phyloP scores from a whole-genome alignment of 1,139 yeast species.

The Nakaseomyces bracarensis region DNA sequence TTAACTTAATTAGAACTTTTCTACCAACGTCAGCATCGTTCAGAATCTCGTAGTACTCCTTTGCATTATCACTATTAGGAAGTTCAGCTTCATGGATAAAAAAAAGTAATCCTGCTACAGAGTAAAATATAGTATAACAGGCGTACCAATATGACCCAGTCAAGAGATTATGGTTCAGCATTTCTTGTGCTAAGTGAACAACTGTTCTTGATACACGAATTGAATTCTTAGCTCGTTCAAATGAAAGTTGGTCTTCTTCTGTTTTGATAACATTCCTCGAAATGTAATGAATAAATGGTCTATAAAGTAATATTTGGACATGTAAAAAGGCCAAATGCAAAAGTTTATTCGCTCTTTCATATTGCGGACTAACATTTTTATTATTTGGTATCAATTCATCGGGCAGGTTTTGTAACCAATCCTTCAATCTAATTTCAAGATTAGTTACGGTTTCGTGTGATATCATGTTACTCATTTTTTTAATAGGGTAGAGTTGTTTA shows the following conservation, averaged over 20 bases:
- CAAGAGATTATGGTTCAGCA: slow-evolving; percentile 64
- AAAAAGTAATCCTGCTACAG: slow-evolving; percentile 79
- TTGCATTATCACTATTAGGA: slow-evolving; percentile 50
- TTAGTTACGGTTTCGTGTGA: slow-evolving; percentile 54
- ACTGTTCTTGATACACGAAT: slow-evolving; percentile 79
- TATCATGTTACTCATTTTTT: slow-evolving; percentile 31
- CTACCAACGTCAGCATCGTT: slow-evolving; percentile 78
- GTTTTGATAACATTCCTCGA: slow-evolving; percentile 34
- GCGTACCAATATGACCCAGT: slow-evolving; percentile 93
- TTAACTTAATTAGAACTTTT: slow-evolving; percentile 59
- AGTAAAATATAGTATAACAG: slow-evolving; percentile 82
- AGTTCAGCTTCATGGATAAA: slow-evolving; percentile 68
- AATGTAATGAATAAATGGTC: slow-evolving; percentile 86
- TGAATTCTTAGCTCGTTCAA: slow-evolving; percentile 75
- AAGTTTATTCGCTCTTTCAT: slow-evolving; percentile 70
- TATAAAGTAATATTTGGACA: slow-evolving; percentile 74
- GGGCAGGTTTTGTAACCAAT: slow-evolving; percentile 72
- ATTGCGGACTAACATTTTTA: slow-evolving; percentile 47
- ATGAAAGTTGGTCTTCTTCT: slow-evolving; percentile 42
- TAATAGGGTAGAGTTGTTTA: slow-evolving; percentile 49
- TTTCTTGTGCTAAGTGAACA: slow-evolving; percentile 73
- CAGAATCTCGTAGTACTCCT: slow-evolving; percentile 50
- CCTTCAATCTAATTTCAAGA: slow-evolving; percentile 62
- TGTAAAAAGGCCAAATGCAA: slow-evolving; percentile 74
- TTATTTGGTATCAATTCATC: slow-evolving; percentile 62